Conservation (phyloP, 2,329 filamentous ascomycete genomes). For the Apiospora phragmitis region DNA sequence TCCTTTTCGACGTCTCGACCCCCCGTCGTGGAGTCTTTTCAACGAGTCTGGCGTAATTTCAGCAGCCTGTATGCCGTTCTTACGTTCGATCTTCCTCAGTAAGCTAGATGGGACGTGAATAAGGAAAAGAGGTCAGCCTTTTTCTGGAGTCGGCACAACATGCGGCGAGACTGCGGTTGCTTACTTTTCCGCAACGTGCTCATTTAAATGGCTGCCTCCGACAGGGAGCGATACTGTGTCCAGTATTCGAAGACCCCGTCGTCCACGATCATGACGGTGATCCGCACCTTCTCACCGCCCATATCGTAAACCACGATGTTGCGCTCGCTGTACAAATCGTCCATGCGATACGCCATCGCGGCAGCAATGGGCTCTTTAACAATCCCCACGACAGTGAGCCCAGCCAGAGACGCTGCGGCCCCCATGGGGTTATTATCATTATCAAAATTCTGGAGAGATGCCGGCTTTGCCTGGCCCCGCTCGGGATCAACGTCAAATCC, state of each 20-base stretch:
- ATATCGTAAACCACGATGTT: neutral
- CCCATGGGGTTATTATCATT: neutral
- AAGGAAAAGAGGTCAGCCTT: neutral
- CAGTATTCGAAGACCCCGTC: neutral
- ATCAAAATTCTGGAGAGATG: neutral
- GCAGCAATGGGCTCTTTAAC: neutral
- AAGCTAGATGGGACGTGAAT: neutral
- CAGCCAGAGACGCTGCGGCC: neutral
- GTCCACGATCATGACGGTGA: neutral
- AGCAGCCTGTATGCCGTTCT: neutral
- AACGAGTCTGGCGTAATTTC: neutral
- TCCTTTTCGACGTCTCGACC: neutral
- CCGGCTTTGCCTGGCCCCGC: neutral
- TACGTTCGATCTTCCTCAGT: neutral
- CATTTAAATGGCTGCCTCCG: neutral
- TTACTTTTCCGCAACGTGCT: neutral
- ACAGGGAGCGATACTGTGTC: neutral
- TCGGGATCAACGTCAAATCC: neutral
- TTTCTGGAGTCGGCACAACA: neutral
- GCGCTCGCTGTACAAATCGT: neutral
- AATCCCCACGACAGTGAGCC: neutral
- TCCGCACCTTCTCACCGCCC: neutral
- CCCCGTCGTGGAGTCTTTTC: neutral
- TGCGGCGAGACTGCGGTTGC: neutral
- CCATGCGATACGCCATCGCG: neutral